Evolutionary conservation across 2,329 filamentous ascomycete genomes (phyloP), one percentile per base, ranked within the genome.

Genomic region (Trichoderma gracile): DNA sequence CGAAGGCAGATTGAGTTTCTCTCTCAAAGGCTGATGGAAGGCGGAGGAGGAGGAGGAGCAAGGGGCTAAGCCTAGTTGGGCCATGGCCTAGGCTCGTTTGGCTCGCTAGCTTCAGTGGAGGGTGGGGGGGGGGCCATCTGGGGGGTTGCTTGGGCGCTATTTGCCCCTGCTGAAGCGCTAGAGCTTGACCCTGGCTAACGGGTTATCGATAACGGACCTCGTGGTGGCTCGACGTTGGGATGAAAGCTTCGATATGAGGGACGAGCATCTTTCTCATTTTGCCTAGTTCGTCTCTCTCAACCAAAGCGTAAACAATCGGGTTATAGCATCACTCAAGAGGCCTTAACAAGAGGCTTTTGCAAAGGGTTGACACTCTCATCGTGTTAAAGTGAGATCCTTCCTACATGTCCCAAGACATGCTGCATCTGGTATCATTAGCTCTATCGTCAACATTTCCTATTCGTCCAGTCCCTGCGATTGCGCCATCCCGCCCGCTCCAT

Each of bases 401-500:
- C n/a, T 25, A 14, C 19, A 23, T 23, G 9, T 54, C 17, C 42
- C 40, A 43, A 17, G 10, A 25, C 19, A 42, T 45, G 45, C 45
- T 38, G 27, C 23, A 25, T 50, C 25, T 30, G 30, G 19, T 40
- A 40, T 25, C 45, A 30, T 59, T 59, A 25, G 19, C 21, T 38
- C 56, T 43, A 42, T 60, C 46, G n/a, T 49, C 21, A 60, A 43
- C 23, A 19, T 42, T 27, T 60, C 45, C 19, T 59, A 60, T 50
- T 27, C 33, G 21, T 27, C 21, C 21, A 42, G 46, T 52, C 57
- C 56, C 30, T 47, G 43, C 42, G 21, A 61, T 61, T 61, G 58
- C 58, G 49, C 58, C 58, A 61, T 61, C 58, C 46, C 25, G 23
- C 49, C 54, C 33, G 25, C n/a, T 61, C 45, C 19, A 49, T 59